Evolutionary conservation across 495 filamentous ascomycete species (phyloP).

Genomic region (Astrocystis sublimbata): DNA sequence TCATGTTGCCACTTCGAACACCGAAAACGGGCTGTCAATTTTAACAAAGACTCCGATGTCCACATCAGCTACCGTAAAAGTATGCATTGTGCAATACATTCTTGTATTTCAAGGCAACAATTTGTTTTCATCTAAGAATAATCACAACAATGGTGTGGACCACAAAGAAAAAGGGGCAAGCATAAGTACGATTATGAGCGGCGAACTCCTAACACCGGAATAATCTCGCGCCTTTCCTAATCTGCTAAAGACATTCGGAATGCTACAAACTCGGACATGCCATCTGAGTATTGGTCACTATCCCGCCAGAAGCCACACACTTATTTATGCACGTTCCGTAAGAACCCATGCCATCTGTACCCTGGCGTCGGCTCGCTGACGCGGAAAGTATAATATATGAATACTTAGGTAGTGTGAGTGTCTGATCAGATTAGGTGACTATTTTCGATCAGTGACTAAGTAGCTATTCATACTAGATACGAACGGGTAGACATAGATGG

Average conservation of each 20-base stretch:
- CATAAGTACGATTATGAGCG: too few species aligned
- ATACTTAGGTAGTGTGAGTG: not conserved
- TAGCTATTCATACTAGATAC: not conserved
- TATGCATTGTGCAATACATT: not conserved
- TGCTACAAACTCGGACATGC: not conserved
- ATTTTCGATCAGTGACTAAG: not conserved
- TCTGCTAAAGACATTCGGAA: not conserved
- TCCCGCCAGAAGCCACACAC: not conserved
- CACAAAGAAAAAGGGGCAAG: too few species aligned
- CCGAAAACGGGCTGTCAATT: not conserved
- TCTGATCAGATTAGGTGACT: not conserved
- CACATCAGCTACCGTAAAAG: not conserved
- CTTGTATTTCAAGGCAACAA: not conserved
- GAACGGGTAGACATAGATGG: not conserved
- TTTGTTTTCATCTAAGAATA: too few species aligned
- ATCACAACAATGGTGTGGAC: too few species aligned
- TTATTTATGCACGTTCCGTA: not conserved
- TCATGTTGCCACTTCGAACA: not conserved
- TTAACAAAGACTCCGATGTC: too few species aligned
- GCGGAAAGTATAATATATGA: not conserved
- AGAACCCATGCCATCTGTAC: not conserved
- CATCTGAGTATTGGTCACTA: not conserved
- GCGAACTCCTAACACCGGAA: too few species aligned
- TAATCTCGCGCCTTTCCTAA: too few species aligned
- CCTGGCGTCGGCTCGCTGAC: not conserved